phyloP scores from a whole-genome alignment of 371 early-diverging fungal genomes.

The Gilbertella persicaria region DNA sequence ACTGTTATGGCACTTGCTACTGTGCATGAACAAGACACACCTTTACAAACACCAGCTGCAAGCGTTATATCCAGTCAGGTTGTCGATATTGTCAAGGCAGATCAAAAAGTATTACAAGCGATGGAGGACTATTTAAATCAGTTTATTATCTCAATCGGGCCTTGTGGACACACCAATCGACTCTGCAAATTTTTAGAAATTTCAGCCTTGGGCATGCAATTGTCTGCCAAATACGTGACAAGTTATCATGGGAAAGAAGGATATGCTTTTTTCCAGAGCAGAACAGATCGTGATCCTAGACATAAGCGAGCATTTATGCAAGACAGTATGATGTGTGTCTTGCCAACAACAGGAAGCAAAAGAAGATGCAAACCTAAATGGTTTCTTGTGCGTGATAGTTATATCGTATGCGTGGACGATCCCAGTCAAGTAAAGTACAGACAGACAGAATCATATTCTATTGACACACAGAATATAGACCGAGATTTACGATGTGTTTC shows the following conservation, averaged over 20 bases:
- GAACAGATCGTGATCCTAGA: constrained; percentile 28
- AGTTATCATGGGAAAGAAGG: constrained; percentile 67
- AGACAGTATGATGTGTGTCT: constrained; percentile 13
- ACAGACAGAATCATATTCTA: not conserved
- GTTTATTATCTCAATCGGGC: constrained; percentile 43
- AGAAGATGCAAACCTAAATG: constrained; percentile 42
- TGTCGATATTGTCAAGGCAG: constrained; percentile 28
- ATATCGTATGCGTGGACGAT: constrained; percentile 46
- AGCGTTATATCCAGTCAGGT: no score
- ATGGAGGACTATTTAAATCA: constrained; percentile 52
- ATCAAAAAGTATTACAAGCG: constrained; percentile 36
- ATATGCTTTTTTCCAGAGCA: constrained; percentile 35
- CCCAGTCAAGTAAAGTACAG: constrained; percentile 24
- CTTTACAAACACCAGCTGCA: not conserved
- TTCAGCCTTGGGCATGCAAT: constrained; percentile 42
- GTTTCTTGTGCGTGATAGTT: constrained; percentile 65
- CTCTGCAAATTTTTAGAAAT: constrained; percentile 64
- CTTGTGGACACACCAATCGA: constrained; percentile 43
- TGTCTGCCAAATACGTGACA: constrained; percentile 40
- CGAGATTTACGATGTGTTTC: constrained; percentile 53
- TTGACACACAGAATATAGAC: constrained; percentile 13
- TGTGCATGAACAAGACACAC: not conserved
- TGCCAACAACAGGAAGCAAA: constrained; percentile 15
- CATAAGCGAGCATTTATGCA: constrained; percentile 7
- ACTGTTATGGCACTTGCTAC: constrained; percentile 9